phyloP scores from a whole-genome alignment of 202 grass and related monocot genomes.

The Elaeis oleifera region DNA sequence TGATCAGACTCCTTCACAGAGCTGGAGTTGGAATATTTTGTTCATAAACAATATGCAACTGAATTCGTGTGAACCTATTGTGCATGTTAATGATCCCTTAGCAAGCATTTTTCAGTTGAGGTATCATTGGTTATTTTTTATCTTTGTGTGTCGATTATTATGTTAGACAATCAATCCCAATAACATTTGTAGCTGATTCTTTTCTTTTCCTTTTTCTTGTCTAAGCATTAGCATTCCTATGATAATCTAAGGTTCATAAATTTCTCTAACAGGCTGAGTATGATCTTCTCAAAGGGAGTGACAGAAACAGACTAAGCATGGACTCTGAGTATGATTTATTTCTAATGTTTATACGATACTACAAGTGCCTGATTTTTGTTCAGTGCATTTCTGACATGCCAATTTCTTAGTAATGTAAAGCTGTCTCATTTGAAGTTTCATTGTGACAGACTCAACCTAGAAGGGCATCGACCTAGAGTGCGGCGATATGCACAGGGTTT shows the following conservation, averaged over 20 bases:
- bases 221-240: too few species aligned
- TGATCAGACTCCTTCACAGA: too few species aligned
- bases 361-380: not conserved
- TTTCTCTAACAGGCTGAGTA: constrained; percentile 57
- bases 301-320: constrained; percentile 50
- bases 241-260: not conserved
- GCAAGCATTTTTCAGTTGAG: too few species aligned
- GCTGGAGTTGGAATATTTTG: too few species aligned
- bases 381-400: constrained; percentile 7
- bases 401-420: constrained; percentile 9
- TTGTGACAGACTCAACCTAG: constrained; percentile 62
- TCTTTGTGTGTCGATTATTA: too few species aligned
- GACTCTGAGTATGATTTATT: constrained; percentile 48
- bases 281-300: constrained; percentile 48
- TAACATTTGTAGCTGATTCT: not conserved
- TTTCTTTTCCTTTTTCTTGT: not conserved
- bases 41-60: too few species aligned
- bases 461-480: constrained; percentile 66
- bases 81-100: too few species aligned
- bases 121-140: too few species aligned
- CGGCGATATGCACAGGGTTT: constrained; percentile 84
- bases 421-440: constrained; percentile 27
- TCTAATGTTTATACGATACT: constrained; percentile 20
- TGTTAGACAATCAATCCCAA: too few species aligned
- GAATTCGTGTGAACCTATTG: too few species aligned